Evolutionary conservation across 768 basidiomycete genomes (phyloP), one percentile per base, ranked within the genome.

Genomic region (Rhodotorula graminis): DNA sequence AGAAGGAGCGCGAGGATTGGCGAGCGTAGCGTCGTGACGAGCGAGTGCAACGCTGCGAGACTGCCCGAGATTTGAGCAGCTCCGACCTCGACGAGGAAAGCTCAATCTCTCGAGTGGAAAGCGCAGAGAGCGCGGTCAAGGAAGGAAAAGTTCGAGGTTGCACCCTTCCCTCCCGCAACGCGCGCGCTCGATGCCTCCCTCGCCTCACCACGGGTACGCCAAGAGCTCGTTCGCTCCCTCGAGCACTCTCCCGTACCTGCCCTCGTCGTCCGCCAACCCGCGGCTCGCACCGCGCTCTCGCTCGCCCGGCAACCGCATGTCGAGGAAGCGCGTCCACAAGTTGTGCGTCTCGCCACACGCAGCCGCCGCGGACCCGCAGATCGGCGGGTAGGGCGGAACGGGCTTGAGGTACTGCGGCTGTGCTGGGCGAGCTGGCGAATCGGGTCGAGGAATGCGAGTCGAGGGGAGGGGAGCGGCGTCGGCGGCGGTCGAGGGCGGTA

Each of bases 311-410:
- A 73, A 10, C 42, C 64, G 27, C 61, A 72, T 58, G 27, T 77
- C 73, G 18, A 77, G 72, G 33, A 61, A 76, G 5, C 40, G 53
- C 19, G 67, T 65, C 63, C 62, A 75, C 8, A 77, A 59, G 29
- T 77, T 77, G 73, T 72, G 59, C 44, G 42, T 29, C 46, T 65
- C 67, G 1, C 70, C 72, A 0, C 57, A 37, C 4, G 23, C 31
- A 21, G 12, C 18, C 0, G 76, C 76, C 0, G 0, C n/a, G 0
- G 56, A 2, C 12, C 72, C 72, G 18, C n/a, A 11, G 4, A 77
- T 33, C 1, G 71, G 27, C 12, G 67, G 67, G 27, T 75, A 69
- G 23, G 67, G 19, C 18, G 74, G 74, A 2, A 58, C 25, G 7
- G 73, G 61, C 10, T 59, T 42, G 42, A 61, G 23, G 63, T 63